A percentile compares a stretch with the other conserved stretches of the same genome.
Evolutionary conservation across 208 protist species (phyloP).

Genomic region (Angomonas deanei): DNA sequence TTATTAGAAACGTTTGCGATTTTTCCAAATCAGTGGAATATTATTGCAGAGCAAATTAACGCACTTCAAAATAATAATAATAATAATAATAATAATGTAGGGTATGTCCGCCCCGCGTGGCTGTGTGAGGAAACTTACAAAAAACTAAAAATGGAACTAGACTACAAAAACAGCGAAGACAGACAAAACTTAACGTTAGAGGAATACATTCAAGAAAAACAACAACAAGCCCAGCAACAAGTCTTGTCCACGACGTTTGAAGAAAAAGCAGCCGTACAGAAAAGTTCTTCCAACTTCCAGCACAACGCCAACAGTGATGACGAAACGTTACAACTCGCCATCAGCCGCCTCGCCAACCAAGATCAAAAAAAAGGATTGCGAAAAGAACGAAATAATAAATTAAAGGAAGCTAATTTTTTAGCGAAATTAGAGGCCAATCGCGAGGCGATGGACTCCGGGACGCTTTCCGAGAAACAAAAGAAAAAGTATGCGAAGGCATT

Average conservation of each 20-base stretch:
- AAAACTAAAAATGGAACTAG: slow-evolving; percentile 90
- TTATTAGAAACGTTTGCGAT: slow-evolving; percentile 98
- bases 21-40: slow-evolving; percentile 98
- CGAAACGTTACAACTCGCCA: slow-evolving; percentile 97
- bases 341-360: slow-evolving; percentile 99
- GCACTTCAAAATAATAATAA: slow-evolving; percentile 18
- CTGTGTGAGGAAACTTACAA: slow-evolving; percentile 99
- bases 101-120: slow-evolving; percentile 94
- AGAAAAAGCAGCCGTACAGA: slow-evolving; percentile 89
- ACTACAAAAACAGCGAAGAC: slow-evolving; percentile 30
- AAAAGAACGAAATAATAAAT: slow-evolving; percentile 97
- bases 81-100: background rate
- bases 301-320: slow-evolving; percentile 98
- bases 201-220: slow-evolving; percentile 41
- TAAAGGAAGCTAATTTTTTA: slow-evolving; percentile 97
- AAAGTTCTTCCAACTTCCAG: slow-evolving; percentile 93
- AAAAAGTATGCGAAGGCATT: slow-evolving; percentile 70
- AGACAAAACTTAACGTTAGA: slow-evolving; percentile 39
- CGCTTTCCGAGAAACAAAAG: slow-evolving; percentile 54
- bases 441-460: slow-evolving; percentile 96
- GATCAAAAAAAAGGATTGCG: slow-evolving; percentile 99
- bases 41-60: slow-evolving; percentile 91
- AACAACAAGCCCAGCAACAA: no score
- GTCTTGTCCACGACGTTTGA: no score
- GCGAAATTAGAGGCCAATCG: slow-evolving; percentile 96